Conservation (phyloP, 192 early-diverging fungal genomes). For the Backusella circina region DNA sequence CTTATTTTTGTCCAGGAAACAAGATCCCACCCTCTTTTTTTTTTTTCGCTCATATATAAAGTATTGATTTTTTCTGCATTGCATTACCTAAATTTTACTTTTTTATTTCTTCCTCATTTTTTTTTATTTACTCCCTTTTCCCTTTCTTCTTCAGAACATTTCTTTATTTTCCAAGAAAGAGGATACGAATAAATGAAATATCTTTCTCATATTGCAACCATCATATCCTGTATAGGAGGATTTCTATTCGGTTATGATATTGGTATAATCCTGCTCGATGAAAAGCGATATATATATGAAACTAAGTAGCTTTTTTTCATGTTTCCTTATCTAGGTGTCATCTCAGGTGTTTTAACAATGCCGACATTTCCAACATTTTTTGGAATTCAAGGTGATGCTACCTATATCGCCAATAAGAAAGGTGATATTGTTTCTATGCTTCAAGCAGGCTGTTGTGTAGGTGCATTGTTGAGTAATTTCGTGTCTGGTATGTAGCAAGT, state of each 20-base stretch:
- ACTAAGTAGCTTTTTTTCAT: neutral
- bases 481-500: constrained; percentile 30
- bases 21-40: neutral
- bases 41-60: neutral
- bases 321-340: constrained; percentile 30
- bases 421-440: constrained; percentile 32
- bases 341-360: constrained; percentile 65
- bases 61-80: neutral
- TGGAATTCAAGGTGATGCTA: constrained; percentile 15
- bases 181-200: constrained; percentile 11
- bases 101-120: neutral
- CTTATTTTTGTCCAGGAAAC: neutral
- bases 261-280: neutral
- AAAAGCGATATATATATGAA: neutral
- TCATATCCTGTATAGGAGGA: constrained; percentile 54
- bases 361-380: constrained; percentile 28
- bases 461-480: constrained; percentile 35
- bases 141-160: neutral
- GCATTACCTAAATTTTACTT: neutral
- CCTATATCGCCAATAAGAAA: neutral
- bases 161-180: neutral
- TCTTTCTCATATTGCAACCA: constrained; percentile 33
- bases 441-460: constrained; percentile 39
- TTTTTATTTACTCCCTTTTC: too few species aligned
- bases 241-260: constrained; percentile 46